These are phyloP conservation scores for Toxicodendron radicans DNA, from an alignment of 345 rosid species.

Conservation along the genomic window DNA sequence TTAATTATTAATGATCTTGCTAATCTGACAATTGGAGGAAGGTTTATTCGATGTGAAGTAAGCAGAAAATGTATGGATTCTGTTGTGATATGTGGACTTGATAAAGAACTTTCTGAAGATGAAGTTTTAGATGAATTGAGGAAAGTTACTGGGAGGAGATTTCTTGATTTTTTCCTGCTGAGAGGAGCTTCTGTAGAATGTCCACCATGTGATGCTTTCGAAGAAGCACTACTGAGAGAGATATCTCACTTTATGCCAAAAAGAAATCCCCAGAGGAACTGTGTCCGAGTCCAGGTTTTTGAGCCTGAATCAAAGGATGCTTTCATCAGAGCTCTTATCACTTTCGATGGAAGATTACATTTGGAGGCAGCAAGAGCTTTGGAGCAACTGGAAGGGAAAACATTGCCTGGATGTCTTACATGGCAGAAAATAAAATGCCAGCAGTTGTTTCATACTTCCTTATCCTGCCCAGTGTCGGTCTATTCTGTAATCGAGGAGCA, in stretches of 20 bases:
- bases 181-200: constrained; percentile 51
- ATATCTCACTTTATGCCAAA: constrained; percentile 64
- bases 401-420: constrained; percentile 57
- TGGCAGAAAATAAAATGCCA: constrained; percentile 89
- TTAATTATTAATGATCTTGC: constrained; percentile 40
- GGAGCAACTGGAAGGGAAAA: constrained; percentile 75
- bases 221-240: constrained; percentile 52
- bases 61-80: constrained; percentile 34
- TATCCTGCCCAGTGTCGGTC: constrained; percentile 63
- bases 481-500: constrained; percentile 61
- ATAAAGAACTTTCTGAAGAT: constrained; percentile 60
- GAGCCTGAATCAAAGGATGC: constrained; percentile 50
- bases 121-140: constrained; percentile 59
- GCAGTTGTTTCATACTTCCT: constrained; percentile 71
- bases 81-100: constrained; percentile 50
- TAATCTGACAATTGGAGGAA: constrained; percentile 49
- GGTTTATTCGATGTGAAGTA: constrained; percentile 34
- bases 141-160: constrained; percentile 45
- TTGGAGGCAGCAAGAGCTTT: constrained; percentile 95
- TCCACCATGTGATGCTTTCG: constrained; percentile 50
- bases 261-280: constrained; percentile 42
- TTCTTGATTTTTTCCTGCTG: constrained; percentile 51
- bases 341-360: constrained; percentile 79
- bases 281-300: constrained; percentile 59
- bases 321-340: constrained; percentile 55